Base-by-base conservation (phyloP, 2,329 filamentous ascomycete species). In the Epichloe sibirici region DNA sequence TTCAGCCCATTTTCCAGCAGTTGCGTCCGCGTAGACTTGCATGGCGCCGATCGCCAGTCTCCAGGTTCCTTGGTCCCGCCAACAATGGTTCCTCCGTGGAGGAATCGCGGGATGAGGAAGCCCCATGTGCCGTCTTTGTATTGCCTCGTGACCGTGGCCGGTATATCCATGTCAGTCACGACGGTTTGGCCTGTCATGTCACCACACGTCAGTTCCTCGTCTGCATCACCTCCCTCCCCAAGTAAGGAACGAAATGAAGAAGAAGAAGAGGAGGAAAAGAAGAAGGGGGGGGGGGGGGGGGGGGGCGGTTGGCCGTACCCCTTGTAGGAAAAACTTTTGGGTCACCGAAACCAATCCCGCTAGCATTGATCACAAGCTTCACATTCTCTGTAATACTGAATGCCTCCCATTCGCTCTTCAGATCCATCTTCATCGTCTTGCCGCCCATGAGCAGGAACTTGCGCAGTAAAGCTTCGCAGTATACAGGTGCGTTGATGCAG, bases 61-160 rank as follows among this genome's bases (percentile, higher is more conserved):
- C 75, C 67, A 1, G 74, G 71, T 61, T 84, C 75, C 63, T 82
- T 84, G 17, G 81, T 85, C 0, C 81, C 81, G 12, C 82, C 82
- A 35, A 85, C 76, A 43, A 85, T 70, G 0, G 82, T 85, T 2
- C 82, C 82, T 4, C 81, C 81, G 31, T 76, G 69, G 28, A 79
- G 74, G 45, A 75, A 76, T 2, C 82, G 74, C 2, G 82, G 80
- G 31, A 85, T 77, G 49, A 75, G 74, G 58, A 85, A 84, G 2
- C 74, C 73, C 78, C 79, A 83, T 12, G 69, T 72, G 2, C 82
- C 82, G 61, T 85, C 81, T 0, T 71, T 71, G 59, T 80, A 77
- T 57, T 86, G 80, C 28, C 77, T 72, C 3, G 83, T 86, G 21
- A 86, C 70, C 0, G 66, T 69, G 37, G 63, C 65, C 0, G 63